Evolutionary conservation across 768 basidiomycete genomes (phyloP), one percentile per base, ranked within the genome.

Genomic region (Boletus sp.): DNA sequence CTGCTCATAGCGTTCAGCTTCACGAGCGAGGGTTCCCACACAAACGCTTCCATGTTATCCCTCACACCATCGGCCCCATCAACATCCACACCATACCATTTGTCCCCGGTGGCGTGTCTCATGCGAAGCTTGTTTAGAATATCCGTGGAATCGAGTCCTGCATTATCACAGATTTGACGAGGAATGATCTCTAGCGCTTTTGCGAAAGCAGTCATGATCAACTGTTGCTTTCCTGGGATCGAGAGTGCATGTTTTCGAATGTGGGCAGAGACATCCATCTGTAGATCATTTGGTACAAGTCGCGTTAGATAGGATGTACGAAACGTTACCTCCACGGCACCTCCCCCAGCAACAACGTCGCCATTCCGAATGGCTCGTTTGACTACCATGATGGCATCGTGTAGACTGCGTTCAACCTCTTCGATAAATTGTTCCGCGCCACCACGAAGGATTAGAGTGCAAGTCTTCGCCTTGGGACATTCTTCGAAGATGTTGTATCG

Each of bases 331-430:
- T 98, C 97, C 53, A 92, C 89, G 14, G 97, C 97, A 59, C 97
- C 97, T 48, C 97, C 97, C 36, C 97, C 97, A 10, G 97, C 97
- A 36, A 99, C 97, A 50, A 99, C 88, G 53, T 96, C 91, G 41
- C 92, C 94, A 69, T 94, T 98, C 69, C 88, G 89, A 64, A 99
- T 87, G 5, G 97, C 95, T 51, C 97, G 82, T 75, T 97, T 97
- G 44, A 99, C 97, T n/a, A 99, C 95, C 95, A 98, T 98, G 66
- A 98, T 93, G 2, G 96, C 95, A 69, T 99, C 97, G 68, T 99
- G 96, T 63, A 99, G 75, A 83, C 92, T 94, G 55, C 97, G 79
- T 73, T 98, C 96, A 8, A 98, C 95, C 73, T 98, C 97, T 69
- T 94, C 94, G 59, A 98, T 98, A 74, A 99, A 98, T 71, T 99